These are phyloP conservation scores for Diaporthe amygdali DNA, from an alignment of 2,329 filamentous ascomycete genomes.

Conservation along the genomic window DNA sequence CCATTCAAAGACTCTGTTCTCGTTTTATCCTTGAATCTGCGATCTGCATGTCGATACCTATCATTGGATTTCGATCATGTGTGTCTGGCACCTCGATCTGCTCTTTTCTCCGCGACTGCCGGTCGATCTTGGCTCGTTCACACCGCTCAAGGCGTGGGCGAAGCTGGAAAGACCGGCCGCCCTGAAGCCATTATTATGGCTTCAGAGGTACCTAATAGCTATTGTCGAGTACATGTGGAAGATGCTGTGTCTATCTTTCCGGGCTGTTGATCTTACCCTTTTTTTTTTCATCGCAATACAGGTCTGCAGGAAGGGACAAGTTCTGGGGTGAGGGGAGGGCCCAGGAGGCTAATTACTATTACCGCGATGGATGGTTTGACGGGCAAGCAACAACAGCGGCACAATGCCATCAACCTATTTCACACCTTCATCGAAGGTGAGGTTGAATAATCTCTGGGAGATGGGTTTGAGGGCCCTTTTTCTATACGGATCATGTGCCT, in stretches of 20 bases:
- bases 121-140: conserved; percentile 35
- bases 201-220: conserved; percentile 26
- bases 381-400: conserved; percentile 4
- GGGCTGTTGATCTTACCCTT: conserved; percentile 10
- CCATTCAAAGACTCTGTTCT: conserved; percentile 20
- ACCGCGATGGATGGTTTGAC: conserved; percentile 31
- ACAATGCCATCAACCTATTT: conserved; percentile 27
- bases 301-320: conserved; percentile 28
- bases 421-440: conserved; percentile 13
- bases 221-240: conserved; percentile 24
- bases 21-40: conserved; percentile 47
- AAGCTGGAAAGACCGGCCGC: conserved; percentile 29
- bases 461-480: conserved; percentile 21
- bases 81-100: conserved; percentile 66
- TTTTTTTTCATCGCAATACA: conserved; percentile 1
- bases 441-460: conserved; percentile 29
- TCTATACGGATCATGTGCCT: conserved; percentile 10
- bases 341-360: conserved; percentile 34
- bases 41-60: conserved; percentile 63
- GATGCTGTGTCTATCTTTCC: conserved; percentile 1
- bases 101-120: conserved; percentile 29
- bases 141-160: conserved; percentile 2
- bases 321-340: conserved; percentile 29
- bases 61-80: conserved; percentile 59
- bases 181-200: conserved; percentile 37